phyloP scores from a whole-genome alignment of 352 stramenopile species.

The Albugo laibachii region DNA sequence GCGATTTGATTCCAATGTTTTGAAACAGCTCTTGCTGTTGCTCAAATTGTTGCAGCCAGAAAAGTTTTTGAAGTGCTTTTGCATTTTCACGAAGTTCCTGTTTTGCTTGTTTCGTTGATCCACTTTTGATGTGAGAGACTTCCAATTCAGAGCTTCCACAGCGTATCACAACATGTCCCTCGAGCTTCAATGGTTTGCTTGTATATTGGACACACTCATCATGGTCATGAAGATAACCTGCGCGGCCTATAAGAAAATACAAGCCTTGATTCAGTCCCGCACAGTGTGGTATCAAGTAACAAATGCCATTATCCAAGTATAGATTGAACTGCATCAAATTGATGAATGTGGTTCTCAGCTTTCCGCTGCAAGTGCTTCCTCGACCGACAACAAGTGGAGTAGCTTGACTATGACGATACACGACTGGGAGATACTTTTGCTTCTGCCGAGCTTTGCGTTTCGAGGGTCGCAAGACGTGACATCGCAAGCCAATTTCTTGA shows the following conservation, averaged over 20 bases:
- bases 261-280: constrained; percentile 44
- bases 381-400: constrained; percentile 36
- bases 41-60: constrained; percentile 39
- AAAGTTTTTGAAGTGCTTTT: constrained; percentile 20
- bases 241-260: constrained; percentile 44
- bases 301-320: constrained; percentile 33
- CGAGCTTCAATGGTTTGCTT: constrained; percentile 49
- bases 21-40: constrained; percentile 21
- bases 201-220: constrained; percentile 31
- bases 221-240: constrained; percentile 18
- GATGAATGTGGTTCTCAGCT: constrained; percentile 32
- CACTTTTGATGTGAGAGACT: constrained; percentile 30
- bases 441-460: constrained; percentile 32
- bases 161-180: constrained; percentile 41
- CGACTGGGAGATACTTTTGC: constrained; percentile 28
- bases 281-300: constrained; percentile 28
- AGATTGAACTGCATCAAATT: constrained; percentile 43
- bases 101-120: neutral
- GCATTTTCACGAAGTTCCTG: constrained; percentile 24
- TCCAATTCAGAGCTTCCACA: constrained; percentile 36
- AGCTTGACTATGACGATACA: constrained; percentile 20
- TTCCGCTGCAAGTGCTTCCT: constrained; percentile 26
- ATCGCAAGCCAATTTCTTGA: constrained; percentile 35
- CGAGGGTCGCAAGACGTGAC: constrained; percentile 34
- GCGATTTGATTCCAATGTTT: constrained; percentile 22